Evolutionary conservation across 352 stramenopile genomes (phyloP).

Genomic region (Phytopythium ostracodes): DNA sequence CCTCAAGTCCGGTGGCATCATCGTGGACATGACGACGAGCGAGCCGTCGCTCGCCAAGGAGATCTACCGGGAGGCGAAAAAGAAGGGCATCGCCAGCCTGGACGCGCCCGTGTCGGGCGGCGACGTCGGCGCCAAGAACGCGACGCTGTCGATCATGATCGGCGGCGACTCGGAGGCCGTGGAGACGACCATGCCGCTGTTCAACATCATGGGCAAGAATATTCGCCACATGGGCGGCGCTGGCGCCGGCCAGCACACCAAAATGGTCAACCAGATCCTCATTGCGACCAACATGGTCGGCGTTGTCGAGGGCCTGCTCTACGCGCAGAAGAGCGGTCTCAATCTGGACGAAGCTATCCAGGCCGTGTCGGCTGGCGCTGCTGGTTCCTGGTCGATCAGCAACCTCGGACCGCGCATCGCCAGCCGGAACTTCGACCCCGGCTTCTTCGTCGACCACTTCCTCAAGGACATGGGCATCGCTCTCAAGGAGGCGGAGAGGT

Average conservation of each 20-base stretch:
- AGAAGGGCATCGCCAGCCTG: slow-evolving; percentile 62
- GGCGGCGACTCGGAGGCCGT: slow-evolving; percentile 77
- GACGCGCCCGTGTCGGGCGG: slow-evolving; percentile 84
- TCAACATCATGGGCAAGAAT: slow-evolving; percentile 90
- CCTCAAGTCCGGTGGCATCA: slow-evolving; percentile 73
- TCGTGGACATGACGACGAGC: slow-evolving; percentile 91
- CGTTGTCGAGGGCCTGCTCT: slow-evolving; percentile 85
- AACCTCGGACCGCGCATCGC: slow-evolving; percentile 88
- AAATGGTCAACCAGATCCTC: slow-evolving; percentile 92
- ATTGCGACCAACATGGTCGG: slow-evolving; percentile 90
- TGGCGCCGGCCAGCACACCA: slow-evolving; percentile 85
- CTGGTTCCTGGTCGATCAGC: slow-evolving; percentile 89
- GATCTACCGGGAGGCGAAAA: slow-evolving; percentile 74
- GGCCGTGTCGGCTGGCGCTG: slow-evolving; percentile 81
- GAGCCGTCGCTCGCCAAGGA: slow-evolving; percentile 86
- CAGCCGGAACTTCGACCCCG: slow-evolving; percentile 86
- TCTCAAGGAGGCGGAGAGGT: slow-evolving; percentile 76
- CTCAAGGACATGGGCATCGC: slow-evolving; percentile 91
- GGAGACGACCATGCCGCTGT: slow-evolving; percentile 71
- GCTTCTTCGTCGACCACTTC: slow-evolving; percentile 90
- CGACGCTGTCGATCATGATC: slow-evolving; percentile 89
- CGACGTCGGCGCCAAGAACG: slow-evolving; percentile 82
- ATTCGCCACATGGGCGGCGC: slow-evolving; percentile 85
- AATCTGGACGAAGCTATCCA: slow-evolving; percentile 85
- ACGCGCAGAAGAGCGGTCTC: slow-evolving; percentile 80